phyloP scores from a whole-genome alignment of 768 basidiomycete species.

The Auriscalpium microsporum region DNA sequence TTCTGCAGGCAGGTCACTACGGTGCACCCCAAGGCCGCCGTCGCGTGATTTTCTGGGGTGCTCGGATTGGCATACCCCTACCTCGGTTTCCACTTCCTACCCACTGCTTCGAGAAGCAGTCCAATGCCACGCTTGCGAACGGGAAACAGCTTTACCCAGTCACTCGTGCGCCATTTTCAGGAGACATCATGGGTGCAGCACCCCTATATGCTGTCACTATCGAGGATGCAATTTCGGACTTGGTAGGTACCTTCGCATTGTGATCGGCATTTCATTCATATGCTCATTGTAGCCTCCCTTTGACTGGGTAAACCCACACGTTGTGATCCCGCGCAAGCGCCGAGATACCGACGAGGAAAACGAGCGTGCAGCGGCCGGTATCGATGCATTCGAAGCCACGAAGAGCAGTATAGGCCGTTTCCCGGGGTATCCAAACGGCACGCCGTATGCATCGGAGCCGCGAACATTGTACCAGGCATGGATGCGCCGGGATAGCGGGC shows the following conservation, averaged over 20 bases:
- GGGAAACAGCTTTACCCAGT: constrained; percentile 15
- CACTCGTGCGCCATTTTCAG: background rate
- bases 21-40: constrained; percentile 62
- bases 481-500: constrained; percentile 24
- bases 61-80: constrained; percentile 44
- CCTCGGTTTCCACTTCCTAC: constrained; percentile 61
- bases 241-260: constrained; percentile 39
- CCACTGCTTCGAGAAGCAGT: constrained; percentile 36
- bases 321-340: constrained; percentile 25
- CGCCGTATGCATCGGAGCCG: constrained; percentile 36
- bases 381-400: constrained; percentile 37
- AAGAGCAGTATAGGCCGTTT: constrained; percentile 13
- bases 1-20: constrained; percentile 64
- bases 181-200: constrained; percentile 29
- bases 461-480: constrained; percentile 33
- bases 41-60: constrained; percentile 63
- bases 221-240: constrained; percentile 57
- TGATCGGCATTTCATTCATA: background rate
- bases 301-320: constrained; percentile 65
- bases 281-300: constrained; percentile 42
- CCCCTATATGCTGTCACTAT: constrained; percentile 54
- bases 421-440: constrained; percentile 42
- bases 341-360: constrained; percentile 26
- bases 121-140: constrained; percentile 35
- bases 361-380: constrained; percentile 31